These are phyloP conservation scores for Filobasidium wieringae DNA, from an alignment of 768 basidiomycete genomes.

Conservation along the genomic window DNA sequence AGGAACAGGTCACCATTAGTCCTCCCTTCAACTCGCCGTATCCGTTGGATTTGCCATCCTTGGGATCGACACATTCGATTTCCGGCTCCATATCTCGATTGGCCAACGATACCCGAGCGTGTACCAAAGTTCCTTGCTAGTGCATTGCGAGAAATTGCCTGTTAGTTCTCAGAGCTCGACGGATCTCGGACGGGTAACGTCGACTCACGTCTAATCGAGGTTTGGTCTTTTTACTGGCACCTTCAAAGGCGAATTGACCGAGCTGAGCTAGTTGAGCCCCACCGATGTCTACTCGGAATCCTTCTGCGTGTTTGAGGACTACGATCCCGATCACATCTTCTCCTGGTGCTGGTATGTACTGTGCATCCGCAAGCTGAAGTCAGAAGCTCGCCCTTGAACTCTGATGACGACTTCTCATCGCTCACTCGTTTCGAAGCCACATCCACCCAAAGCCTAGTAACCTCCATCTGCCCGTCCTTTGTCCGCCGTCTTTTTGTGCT, in stretches of 20 bases:
- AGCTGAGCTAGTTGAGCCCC: constrained; percentile 71
- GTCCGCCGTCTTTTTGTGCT: constrained; percentile 34
- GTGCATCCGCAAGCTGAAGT: constrained; percentile 3
- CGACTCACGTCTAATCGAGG: constrained; percentile 72
- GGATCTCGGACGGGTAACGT: background rate
- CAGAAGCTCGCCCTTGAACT: background rate
- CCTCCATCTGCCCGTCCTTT: constrained; percentile 57
- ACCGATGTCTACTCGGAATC: constrained; percentile 88
- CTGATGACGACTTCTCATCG: constrained; percentile 14
- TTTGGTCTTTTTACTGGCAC: constrained; percentile 84
- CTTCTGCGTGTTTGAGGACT: constrained; percentile 67
- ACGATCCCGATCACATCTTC: constrained; percentile 82
- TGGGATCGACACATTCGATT: constrained; percentile 87
- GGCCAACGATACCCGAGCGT: constrained; percentile 82
- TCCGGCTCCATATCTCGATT: constrained; percentile 98
- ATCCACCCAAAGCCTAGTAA: constrained; percentile 80
- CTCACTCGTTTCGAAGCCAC: constrained; percentile 70
- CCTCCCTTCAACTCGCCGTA: constrained; percentile 90
- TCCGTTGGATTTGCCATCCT: constrained; percentile 80
- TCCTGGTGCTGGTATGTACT: constrained; percentile 85
- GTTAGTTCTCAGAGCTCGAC: background rate
- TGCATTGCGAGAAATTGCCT: background rate
- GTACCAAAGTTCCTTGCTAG: constrained; percentile 80
- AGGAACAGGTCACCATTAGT: constrained; percentile 65
- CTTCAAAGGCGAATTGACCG: constrained; percentile 87